Percentiles rank a stretch among this genome's conserved stretches.
Evolutionary conservation across 2,329 filamentous ascomycete species (phyloP).

Genomic region (Cercospora brassicicola): DNA sequence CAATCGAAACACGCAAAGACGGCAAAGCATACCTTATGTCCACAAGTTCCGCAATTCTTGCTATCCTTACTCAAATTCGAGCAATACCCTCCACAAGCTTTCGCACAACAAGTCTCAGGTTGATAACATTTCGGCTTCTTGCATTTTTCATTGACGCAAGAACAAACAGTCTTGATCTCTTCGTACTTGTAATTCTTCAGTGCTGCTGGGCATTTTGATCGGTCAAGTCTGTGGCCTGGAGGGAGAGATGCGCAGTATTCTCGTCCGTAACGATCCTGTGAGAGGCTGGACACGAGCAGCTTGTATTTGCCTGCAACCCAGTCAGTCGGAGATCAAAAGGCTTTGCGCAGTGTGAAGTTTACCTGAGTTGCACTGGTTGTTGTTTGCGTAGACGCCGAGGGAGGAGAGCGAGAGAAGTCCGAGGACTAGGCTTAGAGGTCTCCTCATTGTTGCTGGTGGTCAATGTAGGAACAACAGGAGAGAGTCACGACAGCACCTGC

Average conservation of each 20-base stretch:
- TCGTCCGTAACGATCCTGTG: not conserved
- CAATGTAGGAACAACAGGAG: not conserved
- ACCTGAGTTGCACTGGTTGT: not conserved
- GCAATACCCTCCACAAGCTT: too few relatives aligned
- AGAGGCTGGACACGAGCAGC: not conserved
- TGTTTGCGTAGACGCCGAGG: not conserved
- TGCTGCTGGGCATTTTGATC: too few relatives aligned
- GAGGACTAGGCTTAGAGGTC: not conserved
- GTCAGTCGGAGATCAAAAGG: not conserved
- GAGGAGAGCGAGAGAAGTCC: not conserved
- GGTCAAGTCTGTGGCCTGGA: not conserved
- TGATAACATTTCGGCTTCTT: too few relatives aligned
- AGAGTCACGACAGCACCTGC: not conserved
- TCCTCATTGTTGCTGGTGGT: not conserved
- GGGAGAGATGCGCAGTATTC: not conserved
- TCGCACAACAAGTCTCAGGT: too few relatives aligned
- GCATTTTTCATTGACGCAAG: too few relatives aligned
- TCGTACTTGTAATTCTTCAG: too few relatives aligned
- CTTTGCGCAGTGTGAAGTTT: not conserved
- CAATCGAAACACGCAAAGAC: too few relatives aligned
- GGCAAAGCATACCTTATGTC: too few relatives aligned
- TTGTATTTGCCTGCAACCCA: not conserved
- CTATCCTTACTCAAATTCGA: too few relatives aligned
- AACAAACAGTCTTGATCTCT: too few relatives aligned
- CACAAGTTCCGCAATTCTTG: too few relatives aligned